Evolutionary conservation across 352 stramenopile species (phyloP).

Genomic region (Globisporangium camurandrum): DNA sequence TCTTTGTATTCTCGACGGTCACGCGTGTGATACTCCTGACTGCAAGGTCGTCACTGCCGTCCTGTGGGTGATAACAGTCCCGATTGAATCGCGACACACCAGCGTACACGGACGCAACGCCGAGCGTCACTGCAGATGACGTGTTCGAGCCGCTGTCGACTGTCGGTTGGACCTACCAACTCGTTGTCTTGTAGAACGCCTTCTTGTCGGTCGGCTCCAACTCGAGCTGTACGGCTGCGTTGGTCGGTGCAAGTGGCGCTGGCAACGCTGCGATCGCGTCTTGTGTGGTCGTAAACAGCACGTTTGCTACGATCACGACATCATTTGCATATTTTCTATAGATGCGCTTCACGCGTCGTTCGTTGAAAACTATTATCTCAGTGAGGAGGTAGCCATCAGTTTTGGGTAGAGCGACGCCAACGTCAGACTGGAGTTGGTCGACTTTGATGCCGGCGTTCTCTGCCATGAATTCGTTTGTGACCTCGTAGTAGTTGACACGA

Average conservation of each 20-base stretch:
- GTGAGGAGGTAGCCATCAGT: not conserved
- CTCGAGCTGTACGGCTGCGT: not conserved
- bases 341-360: not conserved
- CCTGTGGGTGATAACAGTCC: not conserved
- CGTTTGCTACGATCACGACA: not conserved
- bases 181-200: not conserved
- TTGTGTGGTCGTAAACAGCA: not conserved
- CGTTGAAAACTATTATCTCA: not conserved
- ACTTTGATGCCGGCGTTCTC: not conserved
- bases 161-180: not conserved
- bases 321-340: not conserved
- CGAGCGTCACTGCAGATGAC: not conserved
- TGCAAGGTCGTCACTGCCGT: too few relatives aligned
- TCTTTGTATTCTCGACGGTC: not conserved
- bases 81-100: not conserved
- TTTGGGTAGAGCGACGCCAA: not conserved
- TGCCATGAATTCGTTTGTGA: not conserved
- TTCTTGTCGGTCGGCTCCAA: too few relatives aligned
- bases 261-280: not conserved
- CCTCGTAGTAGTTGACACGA: not conserved
- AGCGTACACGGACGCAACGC: not conserved
- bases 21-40: not conserved
- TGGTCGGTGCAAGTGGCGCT: too few relatives aligned
- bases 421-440: too few relatives aligned
- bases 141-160: not conserved